These are phyloP conservation scores for Penicillium digitatum DNA, from an alignment of 2,329 filamentous ascomycete genomes.

Conservation along the genomic window DNA sequence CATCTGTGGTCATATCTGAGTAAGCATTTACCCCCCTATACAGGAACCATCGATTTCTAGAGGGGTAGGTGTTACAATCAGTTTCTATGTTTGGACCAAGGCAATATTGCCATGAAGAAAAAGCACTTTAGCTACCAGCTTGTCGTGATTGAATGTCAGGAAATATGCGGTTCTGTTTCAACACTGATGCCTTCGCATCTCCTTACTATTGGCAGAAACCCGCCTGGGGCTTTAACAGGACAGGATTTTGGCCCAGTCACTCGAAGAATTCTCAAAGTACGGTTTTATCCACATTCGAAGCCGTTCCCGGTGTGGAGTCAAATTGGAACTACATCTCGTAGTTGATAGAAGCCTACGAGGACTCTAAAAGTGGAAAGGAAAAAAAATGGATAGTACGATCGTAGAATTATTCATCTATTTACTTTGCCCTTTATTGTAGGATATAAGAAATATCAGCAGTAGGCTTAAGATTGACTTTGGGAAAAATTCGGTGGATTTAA, in stretches of 20 bases:
- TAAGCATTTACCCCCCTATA: not conserved
- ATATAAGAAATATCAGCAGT: too few species aligned
- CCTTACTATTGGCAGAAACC: not conserved
- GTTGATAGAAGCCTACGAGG: not conserved
- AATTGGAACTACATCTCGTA: not conserved
- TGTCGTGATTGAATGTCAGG: not conserved
- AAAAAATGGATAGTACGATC: not conserved
- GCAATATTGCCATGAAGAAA: not conserved
- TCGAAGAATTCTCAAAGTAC: not conserved
- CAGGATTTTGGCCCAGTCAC: not conserved
- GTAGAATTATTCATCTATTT: not conserved
- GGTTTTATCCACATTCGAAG: not conserved
- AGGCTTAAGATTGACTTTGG: not conserved
- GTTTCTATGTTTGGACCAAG: not conserved
- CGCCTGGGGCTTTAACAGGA: not conserved
- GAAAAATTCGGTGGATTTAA: not conserved
- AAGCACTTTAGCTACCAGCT: not conserved
- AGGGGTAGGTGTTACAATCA: not conserved
- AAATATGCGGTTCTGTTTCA: not conserved
- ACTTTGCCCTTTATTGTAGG: conserved; percentile 2
- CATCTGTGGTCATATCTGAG: not conserved
- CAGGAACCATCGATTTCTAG: not conserved
- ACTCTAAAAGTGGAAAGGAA: not conserved
- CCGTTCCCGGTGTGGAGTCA: not conserved
- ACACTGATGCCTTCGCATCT: not conserved